Evolutionary conservation across 1,139 yeast species (phyloP), one percentile per base, ranked within the genome.

Genomic region (Pichia kudriavzevii): DNA sequence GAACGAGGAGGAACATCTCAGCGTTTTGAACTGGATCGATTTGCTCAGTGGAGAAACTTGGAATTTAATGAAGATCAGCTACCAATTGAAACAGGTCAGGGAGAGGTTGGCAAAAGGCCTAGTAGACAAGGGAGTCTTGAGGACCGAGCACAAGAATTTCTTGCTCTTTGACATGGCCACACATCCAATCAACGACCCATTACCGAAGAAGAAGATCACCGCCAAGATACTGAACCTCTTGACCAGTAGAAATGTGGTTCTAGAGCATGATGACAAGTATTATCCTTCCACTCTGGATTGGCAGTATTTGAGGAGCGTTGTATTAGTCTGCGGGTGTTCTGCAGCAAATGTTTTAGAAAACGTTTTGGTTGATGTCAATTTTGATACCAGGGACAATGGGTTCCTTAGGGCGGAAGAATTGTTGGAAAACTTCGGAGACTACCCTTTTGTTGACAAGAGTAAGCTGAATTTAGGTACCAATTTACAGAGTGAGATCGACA

Each of bases 151-250:
- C 56, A 87, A 88, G 56, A 93, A 85, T 63, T 91, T 91, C 59
- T 77, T 93, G 54, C 66, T 91, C 39, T 91, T 91, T 50, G 98
- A 91, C 60, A 91, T 91, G 96, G 95, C 98, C 17, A 93, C 98
- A 7, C 98, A 93, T 59, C 99, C 99, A 4, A 76, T 91, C 11
- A 82, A 93, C 26, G 98, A 91, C 60, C 72, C 70, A 43, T 64
- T 79, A 38, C 71, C 82, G 31, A 84, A 94, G 51, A 93, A 87
- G 58, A 82, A 81, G 46, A 78, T 85, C 39, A 67, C 75, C 33
- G 76, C 79, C 44, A 72, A 97, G 52, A 74, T 85, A 23, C 66
- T 88, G 44, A 69, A 72, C 34, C 59, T 85, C 39, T 66, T 91
- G 47, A 76, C 84, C 9, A 66, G 80, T 30, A 73, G 95, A 59